Evolutionary conservation across 192 early-diverging fungal genomes (phyloP).

Genomic region (Gorgonomyces haynaldii): DNA sequence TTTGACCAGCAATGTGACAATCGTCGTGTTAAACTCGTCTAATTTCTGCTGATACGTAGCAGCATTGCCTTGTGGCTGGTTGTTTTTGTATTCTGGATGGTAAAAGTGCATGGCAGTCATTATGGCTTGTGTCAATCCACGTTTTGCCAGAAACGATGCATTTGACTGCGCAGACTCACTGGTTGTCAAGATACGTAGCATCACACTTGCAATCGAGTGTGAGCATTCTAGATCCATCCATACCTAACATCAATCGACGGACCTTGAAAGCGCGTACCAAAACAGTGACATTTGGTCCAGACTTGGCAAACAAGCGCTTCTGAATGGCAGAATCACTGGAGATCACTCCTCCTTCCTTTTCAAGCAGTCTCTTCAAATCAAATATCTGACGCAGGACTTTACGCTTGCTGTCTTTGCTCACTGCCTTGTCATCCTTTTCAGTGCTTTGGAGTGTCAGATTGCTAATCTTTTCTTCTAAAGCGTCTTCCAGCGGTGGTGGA

Average conservation of each 20-base stretch:
- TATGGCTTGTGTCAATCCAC: slow-evolving; percentile 11
- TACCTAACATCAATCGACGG: slow-evolving; percentile 1
- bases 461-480: too few species aligned
- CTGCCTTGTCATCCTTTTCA: too few species aligned
- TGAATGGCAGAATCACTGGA: slow-evolving; percentile 27
- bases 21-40: slow-evolving; percentile 27
- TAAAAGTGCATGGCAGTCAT: slow-evolving; percentile 5
- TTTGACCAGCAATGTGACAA: slow-evolving; percentile 21
- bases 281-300: slow-evolving; percentile 18
- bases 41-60: slow-evolving; percentile 8
- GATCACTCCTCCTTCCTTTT: slow-evolving; percentile 27
- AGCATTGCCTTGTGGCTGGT: slow-evolving; percentile 5
- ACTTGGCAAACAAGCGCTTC: slow-evolving; percentile 30
- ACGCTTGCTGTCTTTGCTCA: not conserved
- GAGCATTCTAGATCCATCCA: slow-evolving; percentile 28
- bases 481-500: too few species aligned
- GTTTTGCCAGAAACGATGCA: slow-evolving; percentile 18
- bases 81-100: slow-evolving; percentile 5
- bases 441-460: too few species aligned
- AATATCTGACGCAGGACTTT: slow-evolving; percentile 12
- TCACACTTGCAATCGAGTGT: slow-evolving; percentile 26
- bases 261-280: slow-evolving; percentile 33
- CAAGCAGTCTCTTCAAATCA: slow-evolving; percentile 35
- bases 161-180: slow-evolving; percentile 15
- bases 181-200: slow-evolving; percentile 16